phyloP scores from a whole-genome alignment of 2,329 filamentous ascomycete genomes.

The Xylaria sp. region DNA sequence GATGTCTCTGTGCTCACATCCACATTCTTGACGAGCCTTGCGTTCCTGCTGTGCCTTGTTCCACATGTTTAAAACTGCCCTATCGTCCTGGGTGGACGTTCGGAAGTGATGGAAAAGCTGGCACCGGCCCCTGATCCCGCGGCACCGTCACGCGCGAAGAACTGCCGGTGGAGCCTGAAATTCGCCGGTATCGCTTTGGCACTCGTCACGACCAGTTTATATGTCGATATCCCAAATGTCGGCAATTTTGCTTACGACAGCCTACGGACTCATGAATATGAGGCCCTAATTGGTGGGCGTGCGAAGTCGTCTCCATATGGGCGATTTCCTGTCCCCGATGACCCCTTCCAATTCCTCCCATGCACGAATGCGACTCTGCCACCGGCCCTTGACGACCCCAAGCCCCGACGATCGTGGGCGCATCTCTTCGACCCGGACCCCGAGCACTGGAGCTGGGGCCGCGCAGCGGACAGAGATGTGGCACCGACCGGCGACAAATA shows the following conservation, averaged over 20 bases:
- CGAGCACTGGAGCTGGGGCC: constrained; percentile 60
- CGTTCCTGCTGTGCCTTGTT: background rate
- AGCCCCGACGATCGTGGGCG: constrained; percentile 54
- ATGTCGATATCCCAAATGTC: constrained; percentile 35
- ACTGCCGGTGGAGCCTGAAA: constrained; percentile 17
- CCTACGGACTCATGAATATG: constrained; percentile 40
- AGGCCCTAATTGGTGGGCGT: constrained; percentile 29
- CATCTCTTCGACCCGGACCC: constrained; percentile 58
- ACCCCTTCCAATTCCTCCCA: constrained; percentile 61
- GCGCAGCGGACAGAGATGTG: constrained; percentile 31
- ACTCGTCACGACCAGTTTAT: constrained; percentile 26
- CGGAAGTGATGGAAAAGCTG: constrained; percentile 26
- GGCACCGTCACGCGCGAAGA: constrained; percentile 1
- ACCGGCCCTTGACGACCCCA: constrained; percentile 55
- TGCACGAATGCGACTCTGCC: constrained; percentile 57
- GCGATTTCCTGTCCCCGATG: constrained; percentile 55
- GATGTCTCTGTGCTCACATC: background rate
- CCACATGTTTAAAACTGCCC: background rate
- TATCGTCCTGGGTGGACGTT: background rate
- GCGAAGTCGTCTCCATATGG: constrained; percentile 48
- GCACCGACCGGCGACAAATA: constrained; percentile 39
- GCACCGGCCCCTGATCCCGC: background rate
- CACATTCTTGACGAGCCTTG: background rate
- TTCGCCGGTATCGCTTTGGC: constrained; percentile 19
- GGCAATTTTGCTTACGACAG: constrained; percentile 40